Base-by-base conservation (phyloP, 495 filamentous ascomycete genomes). In the Staphylotrichum longicolle region DNA sequence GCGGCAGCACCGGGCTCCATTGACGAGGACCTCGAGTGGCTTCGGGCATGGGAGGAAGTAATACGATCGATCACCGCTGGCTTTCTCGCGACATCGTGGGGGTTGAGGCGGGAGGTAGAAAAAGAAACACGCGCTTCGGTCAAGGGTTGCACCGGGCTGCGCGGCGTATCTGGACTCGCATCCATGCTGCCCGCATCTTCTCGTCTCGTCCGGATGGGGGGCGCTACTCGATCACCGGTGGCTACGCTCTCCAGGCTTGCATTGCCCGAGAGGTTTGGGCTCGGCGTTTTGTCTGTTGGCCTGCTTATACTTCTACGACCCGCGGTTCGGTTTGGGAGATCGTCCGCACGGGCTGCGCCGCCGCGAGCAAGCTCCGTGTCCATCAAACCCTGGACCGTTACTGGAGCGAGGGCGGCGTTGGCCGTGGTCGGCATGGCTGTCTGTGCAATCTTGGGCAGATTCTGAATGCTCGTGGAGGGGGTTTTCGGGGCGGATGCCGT, bases 21-120 rank as follows among this genome's bases (percentile, higher is more conserved):
- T 3, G 87, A 89, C 6, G 87, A 88, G n/a, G 83, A 83, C 49
- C 86, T 75, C 1, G 87, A 88, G 11, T 78, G 75, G 27, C 70
- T 74, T 54, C 72, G 78, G 3, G 74, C 76, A 63, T 80, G 75
- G 12, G 84, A 79, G 37, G 77, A 76, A 55, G 78, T 82, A 50
- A 88, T 82, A 27, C 80, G 77, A 52, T 83, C 77, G 62, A 83
- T 79, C 11, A 80, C 74, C 40, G 72, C 69, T 3, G 81, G 80
- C 50, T 71, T 72, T 62, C 72, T 70, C 54, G 67, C 49, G 20
- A 59, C 48, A 9, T 77, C 70, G 11, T 60, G 60, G 7, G 71
- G 55, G 8, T 60, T 20, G 8, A 41, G 33, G 7, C 37, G 51
- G 15, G 69, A 56, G n/a, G 70, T 58, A 30, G 52, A 57, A 27